phyloP scores from a whole-genome alignment of 129 eudicot genomes.

The Chrysanthemum seticuspe region DNA sequence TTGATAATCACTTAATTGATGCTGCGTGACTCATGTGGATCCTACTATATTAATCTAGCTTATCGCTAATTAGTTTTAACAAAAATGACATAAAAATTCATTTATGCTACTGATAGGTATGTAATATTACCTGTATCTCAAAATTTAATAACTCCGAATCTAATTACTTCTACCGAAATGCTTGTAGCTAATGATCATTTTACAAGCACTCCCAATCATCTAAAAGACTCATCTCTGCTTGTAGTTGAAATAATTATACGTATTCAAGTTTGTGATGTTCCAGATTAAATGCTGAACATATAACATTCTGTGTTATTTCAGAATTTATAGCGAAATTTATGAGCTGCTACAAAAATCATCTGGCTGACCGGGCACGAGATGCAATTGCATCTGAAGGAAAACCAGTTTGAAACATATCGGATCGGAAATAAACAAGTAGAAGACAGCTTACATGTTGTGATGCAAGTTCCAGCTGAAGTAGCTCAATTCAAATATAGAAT shows the following conservation, averaged over 20 bases:
- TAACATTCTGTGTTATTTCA: conserved; percentile 29
- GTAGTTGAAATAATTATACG: neutral
- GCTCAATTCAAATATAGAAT: conserved; percentile 34
- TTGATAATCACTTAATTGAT: no score
- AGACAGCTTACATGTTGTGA: conserved; percentile 28
- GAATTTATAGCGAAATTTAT: conserved; percentile 87
- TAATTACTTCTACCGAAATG: no score
- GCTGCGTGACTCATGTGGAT: no score
- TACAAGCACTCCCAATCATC: no score
- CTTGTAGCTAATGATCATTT: no score
- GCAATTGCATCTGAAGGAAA: conserved; percentile 14
- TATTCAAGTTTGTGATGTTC: neutral
- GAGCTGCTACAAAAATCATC: conserved; percentile 64
- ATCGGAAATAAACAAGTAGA: conserved; percentile 16
- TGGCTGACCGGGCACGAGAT: conserved; percentile 23
- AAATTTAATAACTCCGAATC: no score
- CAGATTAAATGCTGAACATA: neutral
- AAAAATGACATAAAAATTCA: no score
- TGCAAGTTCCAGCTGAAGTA: conserved; percentile 16
- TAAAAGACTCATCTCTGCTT: neutral
- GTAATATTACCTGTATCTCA: no score
- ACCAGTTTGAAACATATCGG: neutral
- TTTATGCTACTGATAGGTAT: no score
- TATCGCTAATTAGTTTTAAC: no score
- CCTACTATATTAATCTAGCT: no score